A percentile compares a stretch with the other conserved stretches of the same genome.
Evolutionary conservation across 768 basidiomycete genomes (phyloP).

Genomic region (Xerocomellus chrysenteron): DNA sequence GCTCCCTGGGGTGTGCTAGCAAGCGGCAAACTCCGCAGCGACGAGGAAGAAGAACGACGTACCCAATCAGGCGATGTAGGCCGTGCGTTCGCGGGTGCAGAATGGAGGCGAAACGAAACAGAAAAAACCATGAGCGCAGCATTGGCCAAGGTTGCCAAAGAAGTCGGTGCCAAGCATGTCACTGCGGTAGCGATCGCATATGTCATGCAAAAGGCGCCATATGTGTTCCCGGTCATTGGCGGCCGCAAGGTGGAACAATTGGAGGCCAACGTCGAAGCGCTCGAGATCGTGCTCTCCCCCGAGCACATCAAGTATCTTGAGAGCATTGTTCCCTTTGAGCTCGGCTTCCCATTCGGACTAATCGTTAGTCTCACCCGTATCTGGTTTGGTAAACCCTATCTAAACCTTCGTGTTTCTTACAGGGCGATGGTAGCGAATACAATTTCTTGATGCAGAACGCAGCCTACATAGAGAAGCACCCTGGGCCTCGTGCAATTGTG

Average conservation of each 20-base stretch:
- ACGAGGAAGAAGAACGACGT: constrained; percentile 31
- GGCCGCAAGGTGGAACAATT: constrained; percentile 55
- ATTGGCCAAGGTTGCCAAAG: constrained; percentile 39
- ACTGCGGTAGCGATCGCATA: constrained; percentile 47
- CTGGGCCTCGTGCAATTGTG: constrained; percentile 3
- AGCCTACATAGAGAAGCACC: constrained; percentile 25
- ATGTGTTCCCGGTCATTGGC: constrained; percentile 30
- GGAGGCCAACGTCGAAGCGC: constrained; percentile 48
- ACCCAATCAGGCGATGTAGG: constrained; percentile 38
- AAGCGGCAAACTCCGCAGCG: constrained; percentile 26
- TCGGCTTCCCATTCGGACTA: constrained; percentile 40
- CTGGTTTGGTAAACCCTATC: not conserved
- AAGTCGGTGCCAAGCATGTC: constrained; percentile 47
- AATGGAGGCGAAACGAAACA: constrained; percentile 36
- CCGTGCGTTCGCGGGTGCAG: constrained; percentile 19
- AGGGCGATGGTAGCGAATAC: constrained; percentile 31
- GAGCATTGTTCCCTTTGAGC: constrained; percentile 40
- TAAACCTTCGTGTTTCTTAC: not conserved
- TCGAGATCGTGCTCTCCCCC: constrained; percentile 44
- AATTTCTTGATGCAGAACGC: constrained; percentile 9
- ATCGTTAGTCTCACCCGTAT: constrained; percentile 27
- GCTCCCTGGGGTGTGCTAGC: constrained; percentile 39
- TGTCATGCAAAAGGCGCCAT: constrained; percentile 50
- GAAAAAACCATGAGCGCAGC: constrained; percentile 35
- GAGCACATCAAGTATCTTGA: constrained; percentile 28